Base-by-base conservation (phyloP, 371 early-diverging fungal genomes). In the Mortierella sp. region DNA sequence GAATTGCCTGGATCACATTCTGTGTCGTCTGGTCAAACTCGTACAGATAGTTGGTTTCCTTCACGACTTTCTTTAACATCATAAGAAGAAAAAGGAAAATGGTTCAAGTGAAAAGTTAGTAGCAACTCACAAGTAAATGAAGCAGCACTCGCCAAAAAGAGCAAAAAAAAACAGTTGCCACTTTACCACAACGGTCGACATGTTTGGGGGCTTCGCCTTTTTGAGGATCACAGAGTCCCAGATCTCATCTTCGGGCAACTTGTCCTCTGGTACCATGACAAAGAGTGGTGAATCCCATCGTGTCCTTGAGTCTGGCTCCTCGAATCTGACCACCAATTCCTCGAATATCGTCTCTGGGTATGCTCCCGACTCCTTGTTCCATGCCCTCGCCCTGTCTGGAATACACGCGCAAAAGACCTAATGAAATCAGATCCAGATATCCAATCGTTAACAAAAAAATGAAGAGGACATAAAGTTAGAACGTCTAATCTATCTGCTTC, bases 251-350 rank as follows among this genome's bases (percentile, higher is more conserved):
- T 86, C 86, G 14, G 95, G 94, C 19, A 90, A 72, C 71, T 85
- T 80, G 64, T 94, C 97, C 47, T 94, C 91, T 68, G 94, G 93
- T 39, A 96, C 87, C 9, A 97, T 85, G 0, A 95, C 94, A 76
- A 97, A 97, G 26, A 98, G 88, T 16, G 99, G 99, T 8, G 95
- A 90, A 85, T 99, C 99, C 99, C 99, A 99, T 61, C 96, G 88
- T 79, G 95, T 95, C 9, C 91, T 88, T 16, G 92, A 91, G 64
- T 94, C 93, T n/a, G 99, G 99, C 77, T 99, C 99, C 88, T 99
- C 99, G 71, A 95, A 98, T 55, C 99, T 88, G 55, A 92, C 92
- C 4, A 94, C 87, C 34, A 99, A 89, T 73, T 97, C 95, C 34
- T 96, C 95, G 79, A 97, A 93, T 24, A 92, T 92, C 74, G 66